phyloP scores from a whole-genome alignment of 2,329 filamentous ascomycete species.

The Boeremia exigua region DNA sequence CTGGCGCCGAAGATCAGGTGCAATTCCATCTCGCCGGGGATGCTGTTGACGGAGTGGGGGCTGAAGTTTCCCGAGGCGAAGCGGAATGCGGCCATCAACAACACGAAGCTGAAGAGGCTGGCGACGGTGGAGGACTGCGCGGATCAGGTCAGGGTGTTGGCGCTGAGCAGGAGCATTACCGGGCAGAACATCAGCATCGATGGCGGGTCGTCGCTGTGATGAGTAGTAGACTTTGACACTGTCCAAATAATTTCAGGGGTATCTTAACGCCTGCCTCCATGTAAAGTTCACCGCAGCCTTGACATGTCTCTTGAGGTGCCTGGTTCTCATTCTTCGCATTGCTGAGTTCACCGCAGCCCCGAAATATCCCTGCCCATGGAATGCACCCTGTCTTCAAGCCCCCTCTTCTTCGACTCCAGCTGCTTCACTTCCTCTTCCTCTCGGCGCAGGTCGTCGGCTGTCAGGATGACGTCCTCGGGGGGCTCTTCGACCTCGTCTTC shows the following conservation, averaged over 20 bases:
- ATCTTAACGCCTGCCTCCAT: too few relatives aligned
- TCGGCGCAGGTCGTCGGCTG: slow-evolving; percentile 70
- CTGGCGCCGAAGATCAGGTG: slow-evolving; percentile 68
- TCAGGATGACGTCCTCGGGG: slow-evolving; percentile 57
- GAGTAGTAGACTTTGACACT: neutral
- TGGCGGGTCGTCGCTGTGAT: slow-evolving; percentile 40
- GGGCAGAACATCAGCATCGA: slow-evolving; percentile 49
- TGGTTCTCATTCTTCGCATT: too few relatives aligned
- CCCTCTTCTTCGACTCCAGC: slow-evolving; percentile 67
- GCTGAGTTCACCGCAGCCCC: slow-evolving; percentile 54
- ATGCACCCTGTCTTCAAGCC: slow-evolving; percentile 67
- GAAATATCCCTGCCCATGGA: slow-evolving; percentile 74
- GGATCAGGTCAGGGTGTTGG: slow-evolving; percentile 44
- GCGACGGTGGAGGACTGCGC: slow-evolving; percentile 59
- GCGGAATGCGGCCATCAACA: slow-evolving; percentile 50
- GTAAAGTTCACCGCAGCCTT: too few relatives aligned
- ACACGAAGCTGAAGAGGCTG: slow-evolving; percentile 57
- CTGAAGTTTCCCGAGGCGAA: slow-evolving; percentile 56
- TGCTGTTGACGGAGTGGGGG: slow-evolving; percentile 66
- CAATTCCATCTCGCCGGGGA: slow-evolving; percentile 69
- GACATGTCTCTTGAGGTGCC: too few relatives aligned
- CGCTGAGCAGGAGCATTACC: slow-evolving; percentile 44
- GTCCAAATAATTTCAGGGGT: neutral
- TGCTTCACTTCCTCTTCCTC: slow-evolving; percentile 74
- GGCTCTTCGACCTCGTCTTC: slow-evolving; percentile 55